phyloP scores from a whole-genome alignment of 2,329 filamentous ascomycete genomes.

The Calycina marina region DNA sequence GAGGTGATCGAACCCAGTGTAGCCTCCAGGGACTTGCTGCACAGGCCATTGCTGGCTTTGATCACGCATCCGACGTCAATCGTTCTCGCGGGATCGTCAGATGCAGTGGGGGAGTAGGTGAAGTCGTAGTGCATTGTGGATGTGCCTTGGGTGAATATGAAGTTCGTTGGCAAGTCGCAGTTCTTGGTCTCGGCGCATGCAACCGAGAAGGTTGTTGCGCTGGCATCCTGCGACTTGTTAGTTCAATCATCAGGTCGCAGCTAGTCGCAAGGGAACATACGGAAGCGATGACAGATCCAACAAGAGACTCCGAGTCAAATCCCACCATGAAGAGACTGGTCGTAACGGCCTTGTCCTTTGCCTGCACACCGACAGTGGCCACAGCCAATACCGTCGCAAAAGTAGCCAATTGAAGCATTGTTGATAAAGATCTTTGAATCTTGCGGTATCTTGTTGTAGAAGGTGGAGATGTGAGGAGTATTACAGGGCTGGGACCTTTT shows the following conservation, averaged over 20 bases:
- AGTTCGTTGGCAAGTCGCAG: conserved; percentile 11
- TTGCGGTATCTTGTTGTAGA: no score
- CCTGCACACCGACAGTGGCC: neutral
- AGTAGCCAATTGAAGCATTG: neutral
- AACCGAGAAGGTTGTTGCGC: conserved; percentile 12
- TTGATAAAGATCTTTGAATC: neutral
- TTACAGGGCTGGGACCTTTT: neutral
- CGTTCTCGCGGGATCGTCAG: conserved; percentile 2
- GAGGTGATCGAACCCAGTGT: neutral
- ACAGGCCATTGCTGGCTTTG: conserved; percentile 7
- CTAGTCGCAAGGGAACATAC: neutral
- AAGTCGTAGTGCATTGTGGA: conserved; percentile 10
- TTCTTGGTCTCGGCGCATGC: conserved; percentile 4
- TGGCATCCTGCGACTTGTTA: conserved; percentile 2
- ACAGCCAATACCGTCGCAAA: neutral
- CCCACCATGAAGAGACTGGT: neutral
- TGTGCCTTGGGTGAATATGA: conserved; percentile 15
- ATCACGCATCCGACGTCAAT: conserved; percentile 9
- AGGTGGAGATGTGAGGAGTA: neutral
- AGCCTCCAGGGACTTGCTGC: conserved; percentile 2
- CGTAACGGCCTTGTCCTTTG: neutral
- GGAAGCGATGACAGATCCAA: neutral
- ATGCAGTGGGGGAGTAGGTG: neutral
- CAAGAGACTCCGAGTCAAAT: conserved; percentile 1
- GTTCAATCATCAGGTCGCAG: neutral